These are phyloP conservation scores for Aureobasidium sp. DNA, from an alignment of 2,329 filamentous ascomycete genomes.

Conservation along the genomic window DNA sequence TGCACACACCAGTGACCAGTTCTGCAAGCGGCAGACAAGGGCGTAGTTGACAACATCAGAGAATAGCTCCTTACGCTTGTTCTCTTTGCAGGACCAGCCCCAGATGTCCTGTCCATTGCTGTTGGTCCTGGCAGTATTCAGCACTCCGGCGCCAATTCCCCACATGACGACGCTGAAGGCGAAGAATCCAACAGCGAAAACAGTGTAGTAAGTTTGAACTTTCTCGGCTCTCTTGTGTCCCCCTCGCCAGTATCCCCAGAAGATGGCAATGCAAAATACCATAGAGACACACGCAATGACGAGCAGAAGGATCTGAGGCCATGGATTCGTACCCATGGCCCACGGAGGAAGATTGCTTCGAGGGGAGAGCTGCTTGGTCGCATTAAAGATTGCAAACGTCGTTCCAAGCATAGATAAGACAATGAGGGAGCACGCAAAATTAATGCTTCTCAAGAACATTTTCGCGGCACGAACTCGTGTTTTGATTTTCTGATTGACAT, in stretches of 20 bases:
- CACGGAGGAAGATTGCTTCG: slow-evolving; percentile 80
- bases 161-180: slow-evolving; percentile 89
- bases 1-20: slow-evolving; percentile 93
- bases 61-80: slow-evolving; percentile 71
- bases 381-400: slow-evolving; percentile 88
- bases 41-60: slow-evolving; percentile 76
- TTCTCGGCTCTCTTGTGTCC: slow-evolving; percentile 88
- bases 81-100: slow-evolving; percentile 96
- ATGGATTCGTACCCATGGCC: slow-evolving; percentile 70
- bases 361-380: slow-evolving; percentile 65
- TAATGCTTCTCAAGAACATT: slow-evolving; percentile 87
- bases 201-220: slow-evolving; percentile 87
- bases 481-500: slow-evolving; percentile 69
- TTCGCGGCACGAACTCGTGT: slow-evolving; percentile 86
- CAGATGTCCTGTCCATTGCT: slow-evolving; percentile 81
- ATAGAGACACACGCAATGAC: slow-evolving; percentile 74
- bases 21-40: slow-evolving; percentile 86
- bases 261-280: slow-evolving; percentile 67
- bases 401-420: slow-evolving; percentile 83
- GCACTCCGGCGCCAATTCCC: slow-evolving; percentile 74
- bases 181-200: slow-evolving; percentile 91
- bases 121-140: slow-evolving; percentile 70
- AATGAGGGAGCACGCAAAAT: slow-evolving; percentile 94
- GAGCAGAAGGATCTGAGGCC: slow-evolving; percentile 85
- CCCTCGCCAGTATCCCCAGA: slow-evolving; percentile 79